These are phyloP conservation scores for Taphrina populina DNA, from an alignment of 1,139 yeast species.

Conservation along the genomic window DNA sequence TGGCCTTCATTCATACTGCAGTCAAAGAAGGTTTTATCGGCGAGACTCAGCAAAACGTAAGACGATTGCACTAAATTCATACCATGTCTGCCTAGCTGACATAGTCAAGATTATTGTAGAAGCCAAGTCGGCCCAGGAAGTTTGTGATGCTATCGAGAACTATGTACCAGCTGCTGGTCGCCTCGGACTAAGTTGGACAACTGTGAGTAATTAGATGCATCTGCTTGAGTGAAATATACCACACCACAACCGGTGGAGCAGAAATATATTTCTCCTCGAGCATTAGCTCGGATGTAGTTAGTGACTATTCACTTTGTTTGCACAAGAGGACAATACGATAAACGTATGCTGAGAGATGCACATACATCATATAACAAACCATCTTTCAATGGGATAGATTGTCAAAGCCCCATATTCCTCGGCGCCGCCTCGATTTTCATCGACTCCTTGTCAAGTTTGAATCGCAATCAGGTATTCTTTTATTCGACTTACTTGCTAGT, in stretches of 20 bases:
- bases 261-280: no score
- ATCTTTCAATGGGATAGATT: neutral
- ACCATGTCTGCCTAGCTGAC: neutral
- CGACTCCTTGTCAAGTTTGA: no score
- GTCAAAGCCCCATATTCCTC: no score
- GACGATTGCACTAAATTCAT: neutral
- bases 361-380: neutral
- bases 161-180: slow-evolving; percentile 73
- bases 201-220: slow-evolving; percentile 3
- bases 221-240: neutral
- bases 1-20: slow-evolving; percentile 52
- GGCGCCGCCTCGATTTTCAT: no score
- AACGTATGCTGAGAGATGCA: neutral
- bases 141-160: slow-evolving; percentile 58
- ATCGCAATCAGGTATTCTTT: no score
- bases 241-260: no score
- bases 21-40: slow-evolving; percentile 66
- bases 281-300: no score
- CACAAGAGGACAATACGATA: neutral
- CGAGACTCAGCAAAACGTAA: slow-evolving; percentile 58
- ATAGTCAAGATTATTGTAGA: slow-evolving; percentile 54
- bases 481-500: no score
- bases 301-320: no score
- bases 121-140: slow-evolving; percentile 60
- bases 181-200: slow-evolving; percentile 66